Base-by-base conservation (phyloP, 2,329 filamentous ascomycete genomes). In the Fusarium tuaranense region DNA sequence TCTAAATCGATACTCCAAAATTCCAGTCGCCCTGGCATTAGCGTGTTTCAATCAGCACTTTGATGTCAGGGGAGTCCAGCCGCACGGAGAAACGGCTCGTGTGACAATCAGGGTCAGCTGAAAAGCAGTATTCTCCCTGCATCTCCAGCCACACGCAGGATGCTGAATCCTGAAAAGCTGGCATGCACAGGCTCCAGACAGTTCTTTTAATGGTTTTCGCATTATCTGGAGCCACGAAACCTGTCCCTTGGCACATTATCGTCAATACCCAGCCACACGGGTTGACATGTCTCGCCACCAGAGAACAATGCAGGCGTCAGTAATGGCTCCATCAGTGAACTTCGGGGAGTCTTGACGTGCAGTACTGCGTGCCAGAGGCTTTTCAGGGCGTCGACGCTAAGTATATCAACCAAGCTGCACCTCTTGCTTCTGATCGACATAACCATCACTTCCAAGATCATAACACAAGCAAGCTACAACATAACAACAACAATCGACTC, bases 331-430 rank as follows among this genome's bases (percentile, higher is more conserved):
- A 59, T 38, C 39, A 32, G 53, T 51, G 8, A 20, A 63, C 22
- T 51, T 32, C n/a, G 18, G 41, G 60, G 30, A 30, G 10, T 14
- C 4, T 60, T 22, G 58, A 63, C 46, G 14, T 16, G 14, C 5
- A 25, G 25, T 27, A 63, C 44, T 39, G 65, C 72, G 70, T 78
- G 63, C 75, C 76, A 75, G 64, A 58, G 51, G 10, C 18, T 39
- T 7, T 10, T 13, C 30, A 58, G 65, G 65, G 60, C 22, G 13
- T 20, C 0, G 7, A 5, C 2, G 5, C 13, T 18, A 41, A 65
- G 68, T 78, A 78, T 78, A 78, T 78, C 70, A 74, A 70, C 30
- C 57, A 32, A 39, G 3, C 13, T 39, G 44, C n/a, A 13, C 48
- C 68, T 63, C 65, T 63, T 57, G 3, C 41, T 61, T 30, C 34